Base-by-base conservation (phyloP, 192 early-diverging fungal genomes). In the Coemansia sp. region DNA sequence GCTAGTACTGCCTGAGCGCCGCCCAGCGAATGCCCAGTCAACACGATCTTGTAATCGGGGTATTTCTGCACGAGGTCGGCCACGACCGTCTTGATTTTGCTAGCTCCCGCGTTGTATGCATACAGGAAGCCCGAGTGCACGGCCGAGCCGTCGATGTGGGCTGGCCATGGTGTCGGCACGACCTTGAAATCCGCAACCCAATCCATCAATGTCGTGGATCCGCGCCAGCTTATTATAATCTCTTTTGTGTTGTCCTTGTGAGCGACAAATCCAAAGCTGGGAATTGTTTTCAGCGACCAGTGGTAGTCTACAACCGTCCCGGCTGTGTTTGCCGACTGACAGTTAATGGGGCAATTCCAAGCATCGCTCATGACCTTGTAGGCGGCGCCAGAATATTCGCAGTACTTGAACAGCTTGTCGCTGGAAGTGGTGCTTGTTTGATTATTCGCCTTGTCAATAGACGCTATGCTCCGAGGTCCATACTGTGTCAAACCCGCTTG, bases 121-220 rank as follows among this genome's bases (percentile, higher is more conserved):
- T 64, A 62, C 29, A 82, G 63, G 51, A 85, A 85, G 11, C 80
- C 80, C 24, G 40, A 31, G 42, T 85, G 84, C 17, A 85, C 84
- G 2, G 60, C 36, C 14, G 76, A 77, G 36, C 67, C 78, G 3
- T 60, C 33, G 10, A 79, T 68, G 1, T 59, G 41, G 0, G 63
- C 40, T 19, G 77, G 79, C 74, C 76, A 85, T 2, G 64, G 42
- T 5, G 41, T 51, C 21, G 75, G 54, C 2, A 17, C 60, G 45
- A 79, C 40, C 17, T 73, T 53, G 16, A 81, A 24, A 21, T 74
- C 73, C 2, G 81, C 74, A 24, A 63, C 42, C 78, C 71, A 79
- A 41, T 82, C 57, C 57, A 36, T 59, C 31, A 59, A 36, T 19
- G 76, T 10, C 65, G 37, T 16, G 19, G 24, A 61, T 76, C 65